A percentile compares a stretch with the other conserved stretches of the same genome.
Evolutionary conservation across 2,329 filamentous ascomycete genomes (phyloP).

Genomic region (Huntiella moniliformis): DNA sequence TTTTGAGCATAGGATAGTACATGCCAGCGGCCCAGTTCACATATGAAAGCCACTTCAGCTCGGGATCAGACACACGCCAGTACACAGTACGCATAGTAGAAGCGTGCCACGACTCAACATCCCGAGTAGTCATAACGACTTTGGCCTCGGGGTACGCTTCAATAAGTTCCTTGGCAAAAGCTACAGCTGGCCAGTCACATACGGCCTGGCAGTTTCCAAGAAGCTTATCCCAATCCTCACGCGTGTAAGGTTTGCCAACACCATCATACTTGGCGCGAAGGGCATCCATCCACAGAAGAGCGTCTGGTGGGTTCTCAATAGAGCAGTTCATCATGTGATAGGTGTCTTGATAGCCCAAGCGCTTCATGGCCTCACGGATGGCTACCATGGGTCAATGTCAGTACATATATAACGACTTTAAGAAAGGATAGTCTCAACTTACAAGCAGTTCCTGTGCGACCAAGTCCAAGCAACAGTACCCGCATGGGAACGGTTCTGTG

Average conservation of each 20-base stretch:
- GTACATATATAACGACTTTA: neutral
- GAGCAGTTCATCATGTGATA: slow-evolving; percentile 40
- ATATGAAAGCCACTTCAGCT: slow-evolving; percentile 21
- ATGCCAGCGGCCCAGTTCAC: slow-evolving; percentile 42
- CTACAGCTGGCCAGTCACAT: slow-evolving; percentile 49
- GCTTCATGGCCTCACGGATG: slow-evolving; percentile 44
- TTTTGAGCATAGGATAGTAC: slow-evolving; percentile 39
- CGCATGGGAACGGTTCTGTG: slow-evolving; percentile 38
- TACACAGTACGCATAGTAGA: slow-evolving; percentile 47
- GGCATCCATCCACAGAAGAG: slow-evolving; percentile 9
- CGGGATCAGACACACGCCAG: slow-evolving; percentile 22
- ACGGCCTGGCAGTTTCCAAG: slow-evolving; percentile 44
- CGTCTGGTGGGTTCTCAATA: slow-evolving; percentile 12
- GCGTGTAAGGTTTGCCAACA: slow-evolving; percentile 38
- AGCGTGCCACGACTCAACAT: slow-evolving; percentile 43
- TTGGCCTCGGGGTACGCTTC: slow-evolving; percentile 56
- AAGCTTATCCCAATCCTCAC: slow-evolving; percentile 51
- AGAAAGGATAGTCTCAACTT: slow-evolving; percentile 17
- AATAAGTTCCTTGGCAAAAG: slow-evolving; percentile 51
- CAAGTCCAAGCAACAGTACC: slow-evolving; percentile 50
- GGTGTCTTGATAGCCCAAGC: slow-evolving; percentile 47
- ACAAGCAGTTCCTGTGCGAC: slow-evolving; percentile 54
- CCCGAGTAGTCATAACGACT: slow-evolving; percentile 47
- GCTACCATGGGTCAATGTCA: slow-evolving; percentile 20
- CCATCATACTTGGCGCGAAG: slow-evolving; percentile 30